phyloP scores from a whole-genome alignment of 2,329 filamentous ascomycete genomes.

The Tolypocladium capitatum region DNA sequence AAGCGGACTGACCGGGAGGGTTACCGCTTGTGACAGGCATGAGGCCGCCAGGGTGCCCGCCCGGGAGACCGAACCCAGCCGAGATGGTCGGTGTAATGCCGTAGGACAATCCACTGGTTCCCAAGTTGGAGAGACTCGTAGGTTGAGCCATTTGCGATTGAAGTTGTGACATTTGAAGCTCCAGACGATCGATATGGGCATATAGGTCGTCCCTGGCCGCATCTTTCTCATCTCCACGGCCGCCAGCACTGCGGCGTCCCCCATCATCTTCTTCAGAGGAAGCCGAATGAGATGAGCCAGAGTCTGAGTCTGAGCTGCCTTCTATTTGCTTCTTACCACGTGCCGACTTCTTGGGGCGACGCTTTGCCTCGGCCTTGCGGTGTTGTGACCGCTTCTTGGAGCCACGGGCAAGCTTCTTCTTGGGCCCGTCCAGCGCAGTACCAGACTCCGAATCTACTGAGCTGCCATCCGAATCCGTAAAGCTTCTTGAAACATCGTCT shows the following conservation, averaged over 20 bases:
- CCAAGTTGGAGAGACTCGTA: not conserved
- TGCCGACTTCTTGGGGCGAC: not conserved
- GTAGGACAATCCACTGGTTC: not conserved
- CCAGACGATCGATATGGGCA: slow-evolving; percentile 16
- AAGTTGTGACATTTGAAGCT: slow-evolving; percentile 13
- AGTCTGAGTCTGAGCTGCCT: not conserved
- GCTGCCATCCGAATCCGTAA: not conserved
- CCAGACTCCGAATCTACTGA: slow-evolving; percentile 2
- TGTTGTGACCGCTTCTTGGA: not conserved
- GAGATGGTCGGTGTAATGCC: not conserved
- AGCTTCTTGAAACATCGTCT: not conserved
- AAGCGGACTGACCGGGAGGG: not conserved
- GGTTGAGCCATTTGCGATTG: slow-evolving; percentile 9
- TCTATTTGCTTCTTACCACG: not conserved
- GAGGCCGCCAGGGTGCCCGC: not conserved
- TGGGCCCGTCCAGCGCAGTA: slow-evolving; percentile 1
- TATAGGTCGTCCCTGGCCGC: not conserved
- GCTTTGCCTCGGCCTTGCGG: not conserved
- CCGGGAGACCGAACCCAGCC: not conserved
- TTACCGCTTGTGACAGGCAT: not conserved
- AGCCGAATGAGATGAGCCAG: not conserved
- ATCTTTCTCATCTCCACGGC: slow-evolving; percentile 1
- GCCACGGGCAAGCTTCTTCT: not conserved
- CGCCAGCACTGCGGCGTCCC: not conserved
- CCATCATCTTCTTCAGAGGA: slow-evolving; percentile 2